Evolutionary conservation across 331 rosid species (phyloP).

Genomic region (Spiraea crenata): DNA sequence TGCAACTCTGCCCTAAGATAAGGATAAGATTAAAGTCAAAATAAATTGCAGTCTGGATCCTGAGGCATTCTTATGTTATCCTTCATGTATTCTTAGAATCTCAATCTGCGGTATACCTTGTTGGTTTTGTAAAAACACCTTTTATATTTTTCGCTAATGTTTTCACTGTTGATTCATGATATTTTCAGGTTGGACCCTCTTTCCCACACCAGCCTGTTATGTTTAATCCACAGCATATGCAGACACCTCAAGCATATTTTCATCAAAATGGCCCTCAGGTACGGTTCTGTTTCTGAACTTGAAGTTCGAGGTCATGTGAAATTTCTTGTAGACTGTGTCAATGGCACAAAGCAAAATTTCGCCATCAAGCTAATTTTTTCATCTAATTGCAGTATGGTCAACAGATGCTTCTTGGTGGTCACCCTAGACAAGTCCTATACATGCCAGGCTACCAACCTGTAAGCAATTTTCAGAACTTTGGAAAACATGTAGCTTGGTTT

Average conservation of each 20-base stretch:
- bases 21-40: not conserved
- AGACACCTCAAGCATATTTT: slow-evolving; percentile 63
- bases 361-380: slow-evolving; percentile 25
- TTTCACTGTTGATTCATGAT: not conserved
- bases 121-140: not conserved
- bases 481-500: not conserved
- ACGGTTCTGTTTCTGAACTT: slow-evolving; percentile 18
- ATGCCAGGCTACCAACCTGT: slow-evolving; percentile 81
- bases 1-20: not conserved
- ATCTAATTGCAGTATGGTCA: slow-evolving; percentile 74
- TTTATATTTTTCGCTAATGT: not conserved
- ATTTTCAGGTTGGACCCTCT: slow-evolving; percentile 73
- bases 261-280: slow-evolving; percentile 96
- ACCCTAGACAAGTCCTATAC: slow-evolving; percentile 78
- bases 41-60: not conserved
- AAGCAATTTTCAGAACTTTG: slow-evolving; percentile 38
- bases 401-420: slow-evolving; percentile 68
- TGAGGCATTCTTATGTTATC: too few species aligned
- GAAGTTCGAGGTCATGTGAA: not conserved
- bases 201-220: slow-evolving; percentile 66
- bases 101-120: not conserved
- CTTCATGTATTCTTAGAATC: not conserved
- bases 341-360: not conserved
- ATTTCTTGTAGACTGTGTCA: not conserved
- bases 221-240: slow-evolving; percentile 77